These are phyloP conservation scores for Colletotrichum eremochloae DNA, from an alignment of 2,329 filamentous ascomycete genomes.

Conservation along the genomic window DNA sequence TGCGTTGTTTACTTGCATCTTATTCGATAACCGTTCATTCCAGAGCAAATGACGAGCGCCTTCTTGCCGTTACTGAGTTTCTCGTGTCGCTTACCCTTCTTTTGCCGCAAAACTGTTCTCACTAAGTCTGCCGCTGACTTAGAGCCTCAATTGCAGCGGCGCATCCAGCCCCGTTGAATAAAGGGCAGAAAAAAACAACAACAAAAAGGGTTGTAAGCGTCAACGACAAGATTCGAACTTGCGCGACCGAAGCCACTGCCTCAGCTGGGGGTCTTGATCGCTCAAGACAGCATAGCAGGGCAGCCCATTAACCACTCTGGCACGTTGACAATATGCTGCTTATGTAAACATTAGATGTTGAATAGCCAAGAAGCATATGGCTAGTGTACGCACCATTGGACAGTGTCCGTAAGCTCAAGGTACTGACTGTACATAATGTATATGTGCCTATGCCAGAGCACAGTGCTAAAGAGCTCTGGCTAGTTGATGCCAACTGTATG, in stretches of 20 bases:
- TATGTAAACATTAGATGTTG: conserved; percentile 14
- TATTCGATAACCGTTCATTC: background rate
- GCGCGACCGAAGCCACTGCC: conserved; percentile 43
- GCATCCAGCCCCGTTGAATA: background rate
- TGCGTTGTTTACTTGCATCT: background rate
- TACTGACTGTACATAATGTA: background rate
- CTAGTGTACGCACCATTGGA: background rate
- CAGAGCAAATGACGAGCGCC: background rate
- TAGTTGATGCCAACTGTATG: conserved; percentile 7
- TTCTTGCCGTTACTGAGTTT: background rate
- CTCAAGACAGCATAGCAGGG: conserved; percentile 30
- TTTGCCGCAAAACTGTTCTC: background rate
- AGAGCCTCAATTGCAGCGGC: background rate
- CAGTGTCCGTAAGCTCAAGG: background rate
- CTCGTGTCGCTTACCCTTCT: background rate
- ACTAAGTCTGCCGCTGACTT: background rate
- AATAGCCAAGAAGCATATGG: accelerated
- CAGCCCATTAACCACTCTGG: conserved; percentile 43
- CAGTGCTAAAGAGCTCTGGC: background rate
- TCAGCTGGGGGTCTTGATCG: background rate
- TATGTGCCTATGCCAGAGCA: background rate
- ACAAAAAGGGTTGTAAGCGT: background rate
- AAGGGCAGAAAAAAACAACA: background rate
- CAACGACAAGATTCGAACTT: conserved; percentile 43
- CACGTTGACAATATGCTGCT: conserved; percentile 33